Percentiles rank a stretch among this genome's conserved stretches.
phyloP scores from a whole-genome alignment of 2,329 filamentous ascomycete species.

The Penicillium sp. region DNA sequence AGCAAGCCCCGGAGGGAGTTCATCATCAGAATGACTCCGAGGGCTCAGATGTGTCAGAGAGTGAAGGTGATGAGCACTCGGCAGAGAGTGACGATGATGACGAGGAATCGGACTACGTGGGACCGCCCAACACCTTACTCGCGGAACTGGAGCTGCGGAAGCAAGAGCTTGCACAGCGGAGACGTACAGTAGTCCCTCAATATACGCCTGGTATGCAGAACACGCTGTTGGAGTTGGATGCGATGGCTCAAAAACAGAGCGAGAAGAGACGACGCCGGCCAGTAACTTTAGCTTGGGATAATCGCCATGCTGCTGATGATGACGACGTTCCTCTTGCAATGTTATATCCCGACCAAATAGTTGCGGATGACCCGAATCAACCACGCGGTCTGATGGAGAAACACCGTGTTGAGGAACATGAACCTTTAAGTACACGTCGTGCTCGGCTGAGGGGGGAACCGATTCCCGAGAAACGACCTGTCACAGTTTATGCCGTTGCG shows the following conservation, averaged over 20 bases:
- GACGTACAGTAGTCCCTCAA: constrained; percentile 57
- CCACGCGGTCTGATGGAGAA: constrained; percentile 58
- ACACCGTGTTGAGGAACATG: constrained; percentile 85
- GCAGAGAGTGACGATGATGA: constrained; percentile 41
- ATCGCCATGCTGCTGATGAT: constrained; percentile 59
- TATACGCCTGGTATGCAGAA: constrained; percentile 69
- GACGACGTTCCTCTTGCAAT: constrained; percentile 87
- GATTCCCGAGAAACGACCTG: constrained; percentile 35
- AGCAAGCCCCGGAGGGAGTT: constrained; percentile 18
- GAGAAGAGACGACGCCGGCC: constrained; percentile 68
- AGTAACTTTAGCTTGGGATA: constrained; percentile 88
- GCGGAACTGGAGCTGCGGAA: constrained; percentile 92
- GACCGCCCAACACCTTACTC: constrained; percentile 82
- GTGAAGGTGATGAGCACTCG: constrained; percentile 23
- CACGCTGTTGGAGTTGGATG: constrained; percentile 86
- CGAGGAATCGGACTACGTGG: constrained; percentile 51
- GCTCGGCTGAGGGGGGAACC: constrained; percentile 68
- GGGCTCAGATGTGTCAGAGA: constrained; percentile 8
- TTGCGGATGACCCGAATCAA: constrained; percentile 32
- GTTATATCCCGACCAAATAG: constrained; percentile 59
- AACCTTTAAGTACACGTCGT: constrained; percentile 76
- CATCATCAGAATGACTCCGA: constrained; percentile 13
- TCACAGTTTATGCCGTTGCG: constrained; percentile 35
- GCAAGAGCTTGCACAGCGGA: constrained; percentile 79
- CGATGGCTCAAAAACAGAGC: constrained; percentile 81